phyloP scores from a whole-genome alignment of 495 filamentous ascomycete genomes.

The Achaetomiella virescens region DNA sequence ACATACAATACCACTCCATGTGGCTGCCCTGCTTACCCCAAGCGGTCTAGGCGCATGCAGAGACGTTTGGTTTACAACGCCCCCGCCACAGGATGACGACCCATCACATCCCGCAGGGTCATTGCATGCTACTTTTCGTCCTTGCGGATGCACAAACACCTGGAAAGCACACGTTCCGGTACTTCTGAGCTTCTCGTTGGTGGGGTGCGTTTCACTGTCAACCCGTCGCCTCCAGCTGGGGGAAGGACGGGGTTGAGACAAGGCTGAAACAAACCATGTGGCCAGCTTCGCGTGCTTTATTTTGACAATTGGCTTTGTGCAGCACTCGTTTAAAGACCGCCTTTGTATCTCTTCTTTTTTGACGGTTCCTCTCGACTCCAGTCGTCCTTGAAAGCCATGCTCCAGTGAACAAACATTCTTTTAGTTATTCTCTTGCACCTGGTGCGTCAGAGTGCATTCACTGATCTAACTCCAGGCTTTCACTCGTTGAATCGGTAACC shows the following conservation, averaged over 20 bases:
- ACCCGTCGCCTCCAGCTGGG: not conserved
- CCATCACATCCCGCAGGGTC: no score
- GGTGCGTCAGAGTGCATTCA: no score
- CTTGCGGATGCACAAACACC: not conserved
- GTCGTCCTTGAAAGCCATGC: no score
- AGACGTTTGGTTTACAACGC: not conserved
- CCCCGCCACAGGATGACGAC: not conserved
- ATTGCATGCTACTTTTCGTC: not conserved
- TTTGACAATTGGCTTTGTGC: not conserved
- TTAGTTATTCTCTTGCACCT: no score
- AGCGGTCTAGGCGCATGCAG: not conserved
- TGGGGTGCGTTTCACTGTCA: not conserved
- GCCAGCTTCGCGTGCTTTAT: not conserved
- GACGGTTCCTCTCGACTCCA: not conserved
- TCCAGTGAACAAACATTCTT: no score
- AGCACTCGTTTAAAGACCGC: not conserved
- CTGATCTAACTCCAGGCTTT: no score
- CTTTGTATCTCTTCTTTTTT: not conserved
- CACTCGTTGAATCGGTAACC: no score
- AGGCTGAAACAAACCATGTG: constrained; percentile 1
- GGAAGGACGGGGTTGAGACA: not conserved
- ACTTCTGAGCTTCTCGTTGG: not conserved
- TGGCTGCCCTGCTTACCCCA: not conserved
- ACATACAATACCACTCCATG: not conserved
- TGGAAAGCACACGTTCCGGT: not conserved